Evolutionary conservation across 768 basidiomycete genomes (phyloP).

Genomic region (Tylopilus sp.): DNA sequence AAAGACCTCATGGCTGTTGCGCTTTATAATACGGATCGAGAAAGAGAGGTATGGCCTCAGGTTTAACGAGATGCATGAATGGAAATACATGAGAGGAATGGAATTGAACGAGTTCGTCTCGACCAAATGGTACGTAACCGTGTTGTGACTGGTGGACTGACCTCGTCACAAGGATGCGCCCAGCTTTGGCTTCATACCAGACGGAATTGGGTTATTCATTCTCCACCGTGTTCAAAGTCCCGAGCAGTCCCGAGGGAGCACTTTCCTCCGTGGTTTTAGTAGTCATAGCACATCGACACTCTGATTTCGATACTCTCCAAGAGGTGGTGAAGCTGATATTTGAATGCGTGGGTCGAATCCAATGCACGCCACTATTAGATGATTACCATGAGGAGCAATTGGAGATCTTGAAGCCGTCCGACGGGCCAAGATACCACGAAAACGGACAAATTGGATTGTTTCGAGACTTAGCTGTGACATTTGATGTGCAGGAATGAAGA

Average conservation of each 20-base stretch:
- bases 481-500: neutral
- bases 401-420: no score
- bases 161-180: neutral
- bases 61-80: conserved; percentile 38
- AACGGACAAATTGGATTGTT: neutral
- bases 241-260: conserved; percentile 29
- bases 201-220: conserved; percentile 31
- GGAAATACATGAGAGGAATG: conserved; percentile 46
- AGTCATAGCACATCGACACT: no score
- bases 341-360: neutral
- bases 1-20: conserved; percentile 38
- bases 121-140: conserved; percentile 42
- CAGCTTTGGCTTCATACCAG: conserved; percentile 35
- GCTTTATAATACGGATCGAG: conserved; percentile 39
- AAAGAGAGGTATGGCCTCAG: conserved; percentile 41
- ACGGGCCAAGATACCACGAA: neutral
- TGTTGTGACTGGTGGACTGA: neutral
- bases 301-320: no score
- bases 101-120: conserved; percentile 43
- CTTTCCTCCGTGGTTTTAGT: no score
- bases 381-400: neutral
- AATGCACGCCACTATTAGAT: no score
- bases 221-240: conserved; percentile 36
- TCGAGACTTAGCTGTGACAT: neutral
- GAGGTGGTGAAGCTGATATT: neutral